Evolutionary conservation across 2,329 filamentous ascomycete genomes (phyloP), one percentile per base, ranked within the genome.

Genomic region (Ophiostoma ulmi): DNA sequence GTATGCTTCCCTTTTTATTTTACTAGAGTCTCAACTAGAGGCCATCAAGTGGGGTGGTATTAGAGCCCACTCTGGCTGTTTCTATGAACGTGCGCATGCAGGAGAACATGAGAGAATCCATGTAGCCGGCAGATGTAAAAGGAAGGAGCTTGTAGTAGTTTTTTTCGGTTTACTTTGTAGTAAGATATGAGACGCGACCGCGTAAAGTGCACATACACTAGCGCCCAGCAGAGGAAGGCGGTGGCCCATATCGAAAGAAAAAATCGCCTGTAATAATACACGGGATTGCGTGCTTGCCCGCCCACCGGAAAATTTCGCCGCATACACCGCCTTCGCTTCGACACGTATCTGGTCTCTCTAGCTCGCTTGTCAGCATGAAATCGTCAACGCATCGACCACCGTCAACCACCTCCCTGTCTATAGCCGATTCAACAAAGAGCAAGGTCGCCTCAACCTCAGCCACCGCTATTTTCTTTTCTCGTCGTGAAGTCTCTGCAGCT

Each of bases 301-400:
- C 52, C 48, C 44, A 17, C 55, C 58, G 22, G 58, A 63, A 63
- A 63, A 63, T 36, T 63, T 63, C 58, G 58, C 58, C 58, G 58
- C 26, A 26, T 20, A 63, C 58, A 63, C 58, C 58, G 52, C 58
- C 58, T 35, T 63, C 4, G 5, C 26, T 20, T 11, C 52, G 52
- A 55, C 52, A 55, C 52, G 20, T 55, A 22, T 55, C 44, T 31
- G 31, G 44, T 22, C 5, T 7, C 13, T 48, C 48, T 55, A 31
- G 31, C 31, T 31, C 31, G 31, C 31, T 31, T 26, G 52, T 26
- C n/a, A 22, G 52, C n/a, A 55, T 10, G 5, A 11, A 55, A 7
- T 26, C 17, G n/a, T 13, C 55, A 61, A 61, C 20, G 22, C 52
- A 22, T 26, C 52, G 22, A 26, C 52, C n/a, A 31, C 52, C 22